Conservation (phyloP, 192 early-diverging fungal genomes). For the Funneliformis mosseae region DNA sequence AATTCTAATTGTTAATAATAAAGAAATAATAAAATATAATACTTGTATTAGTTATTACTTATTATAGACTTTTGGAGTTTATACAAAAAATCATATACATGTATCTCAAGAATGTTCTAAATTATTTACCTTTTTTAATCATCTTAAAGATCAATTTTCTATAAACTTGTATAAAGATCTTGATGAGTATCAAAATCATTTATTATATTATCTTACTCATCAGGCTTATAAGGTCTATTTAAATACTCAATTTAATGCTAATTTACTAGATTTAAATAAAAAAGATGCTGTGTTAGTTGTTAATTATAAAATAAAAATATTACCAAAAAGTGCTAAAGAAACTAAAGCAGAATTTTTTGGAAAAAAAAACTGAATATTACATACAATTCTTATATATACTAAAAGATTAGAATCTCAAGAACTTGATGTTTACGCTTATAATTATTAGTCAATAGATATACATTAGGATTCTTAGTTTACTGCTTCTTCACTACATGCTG, state of each 20-base stretch:
- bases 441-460: not conserved
- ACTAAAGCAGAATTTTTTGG: slow-evolving; percentile 6
- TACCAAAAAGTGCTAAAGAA: not conserved
- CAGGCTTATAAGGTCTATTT: not conserved
- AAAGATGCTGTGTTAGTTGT: not conserved
- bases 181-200: not conserved
- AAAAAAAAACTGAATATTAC: not conserved
- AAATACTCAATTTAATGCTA: not conserved
- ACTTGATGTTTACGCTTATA: not conserved
- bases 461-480: not conserved
- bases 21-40: not conserved
- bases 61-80: not conserved
- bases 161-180: not conserved
- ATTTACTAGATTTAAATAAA: not conserved
- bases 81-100: not conserved
- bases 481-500: not conserved
- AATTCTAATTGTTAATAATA: not conserved
- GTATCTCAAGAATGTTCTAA: not conserved
- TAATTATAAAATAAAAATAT: slow-evolving; percentile 19
- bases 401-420: not conserved
- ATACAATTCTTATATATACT: slow-evolving; percentile 1
- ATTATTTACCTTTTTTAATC: not conserved
- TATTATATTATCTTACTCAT: not conserved
- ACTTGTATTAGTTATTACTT: not conserved
- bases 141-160: not conserved